These are phyloP conservation scores for Stipa capillata DNA, from an alignment of 176 grass and related monocot genomes.

Conservation along the genomic window DNA sequence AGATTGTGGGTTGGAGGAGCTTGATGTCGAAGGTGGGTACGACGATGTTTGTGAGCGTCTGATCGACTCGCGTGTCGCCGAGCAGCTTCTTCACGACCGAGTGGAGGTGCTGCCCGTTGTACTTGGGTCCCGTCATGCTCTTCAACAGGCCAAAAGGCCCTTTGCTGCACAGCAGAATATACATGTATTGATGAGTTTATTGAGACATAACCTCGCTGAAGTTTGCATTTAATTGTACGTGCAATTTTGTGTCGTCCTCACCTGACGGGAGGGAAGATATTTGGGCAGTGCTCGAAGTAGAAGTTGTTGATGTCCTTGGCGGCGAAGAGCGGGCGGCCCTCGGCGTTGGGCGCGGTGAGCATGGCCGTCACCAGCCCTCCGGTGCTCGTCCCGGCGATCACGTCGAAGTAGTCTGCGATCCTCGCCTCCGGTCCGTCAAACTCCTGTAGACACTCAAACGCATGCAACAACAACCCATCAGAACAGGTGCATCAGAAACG, in stretches of 20 bases:
- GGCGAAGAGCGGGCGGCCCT: slow-evolving; percentile 12
- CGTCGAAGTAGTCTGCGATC: slow-evolving; percentile 74
- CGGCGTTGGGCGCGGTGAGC: slow-evolving; percentile 8
- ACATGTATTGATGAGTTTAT: not conserved
- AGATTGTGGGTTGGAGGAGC: no score
- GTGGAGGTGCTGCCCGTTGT: no score
- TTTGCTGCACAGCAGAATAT: no score
- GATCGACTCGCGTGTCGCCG: no score
- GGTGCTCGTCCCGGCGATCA: slow-evolving; percentile 73
- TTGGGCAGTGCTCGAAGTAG: slow-evolving; percentile 28
- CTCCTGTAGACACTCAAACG: no score
- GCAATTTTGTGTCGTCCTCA: not conserved
- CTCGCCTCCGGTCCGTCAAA: not conserved
- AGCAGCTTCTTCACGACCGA: no score
- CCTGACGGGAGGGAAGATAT: slow-evolving; percentile 20
- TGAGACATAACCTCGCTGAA: not conserved
- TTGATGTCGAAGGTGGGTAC: no score
- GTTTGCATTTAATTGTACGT: not conserved
- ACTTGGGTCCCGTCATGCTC: no score
- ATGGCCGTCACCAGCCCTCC: slow-evolving; percentile 38
- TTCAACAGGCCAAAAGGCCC: no score
- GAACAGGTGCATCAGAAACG: no score
- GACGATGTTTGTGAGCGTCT: no score
- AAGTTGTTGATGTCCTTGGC: slow-evolving; percentile 38
- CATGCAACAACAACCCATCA: no score